Evolutionary conservation across 805 yeast genomes (phyloP), one percentile per base, ranked within the genome.

Genomic region (Wickerhamomyces strasburgensis): DNA sequence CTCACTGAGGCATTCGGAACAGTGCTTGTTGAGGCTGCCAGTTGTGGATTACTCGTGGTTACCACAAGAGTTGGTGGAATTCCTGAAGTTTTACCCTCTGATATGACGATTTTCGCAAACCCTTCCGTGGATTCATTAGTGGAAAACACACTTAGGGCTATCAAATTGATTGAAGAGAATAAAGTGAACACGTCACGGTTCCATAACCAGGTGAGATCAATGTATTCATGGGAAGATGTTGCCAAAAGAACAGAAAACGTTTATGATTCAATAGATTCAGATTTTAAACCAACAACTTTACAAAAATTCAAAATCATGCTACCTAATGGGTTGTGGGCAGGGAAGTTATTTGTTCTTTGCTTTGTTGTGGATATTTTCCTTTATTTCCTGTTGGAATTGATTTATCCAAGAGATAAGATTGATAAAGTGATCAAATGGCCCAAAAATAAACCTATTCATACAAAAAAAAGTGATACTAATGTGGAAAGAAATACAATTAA

Each of bases 1-100:
- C 67, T 93, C 28, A 93, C 98, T 0, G 99, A 93, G 57, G 98
- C 98, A 0, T 93, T 93, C 62, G 99, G 99, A 3, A 93, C 98
- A 0, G 98, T 87, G 0, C 64, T 93, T 9, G 96, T 93, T 0
- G 99, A 93, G 57, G 99, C 99, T 0, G 98, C 97, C 0, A 83
- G 95, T 1, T 93, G 98, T 65, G 97, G 97, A 0, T 59, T 93
- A 26, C 68, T 85, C 14, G 96, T 93, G 2, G 98, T 93, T 0
- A 88, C 97, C 0, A 93, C 99, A 0, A 78, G 79, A 40, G 98
- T 93, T 0, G 99, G 99, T 10, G 99, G 98, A 5, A 89, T 93
- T 27, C 97, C 97, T 0, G 99, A 93, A 55, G 98, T 93, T 4
- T 61, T 93, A 27, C 99, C 98, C 0, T 70, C 72, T 17, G 84